Percentiles rank a stretch among this genome's conserved stretches.
Evolutionary conservation across 1,139 yeast genomes (phyloP).

Genomic region (Pichia sp.): DNA sequence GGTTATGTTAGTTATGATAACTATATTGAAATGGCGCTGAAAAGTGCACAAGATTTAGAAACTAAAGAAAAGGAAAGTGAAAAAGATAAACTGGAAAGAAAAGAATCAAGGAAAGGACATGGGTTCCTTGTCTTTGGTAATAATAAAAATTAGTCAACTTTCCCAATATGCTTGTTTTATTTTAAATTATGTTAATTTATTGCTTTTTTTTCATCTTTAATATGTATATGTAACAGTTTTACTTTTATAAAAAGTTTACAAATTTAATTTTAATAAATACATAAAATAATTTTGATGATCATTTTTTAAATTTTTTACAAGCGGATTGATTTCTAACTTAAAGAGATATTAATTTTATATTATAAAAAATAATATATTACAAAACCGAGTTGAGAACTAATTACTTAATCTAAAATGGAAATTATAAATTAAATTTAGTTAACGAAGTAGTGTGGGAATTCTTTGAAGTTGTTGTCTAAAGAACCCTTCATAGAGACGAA

Average conservation of each 20-base stretch:
- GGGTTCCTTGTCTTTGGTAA: constrained; percentile 15
- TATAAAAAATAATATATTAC: constrained; percentile 6
- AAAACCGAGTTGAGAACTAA: neutral
- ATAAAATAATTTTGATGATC: neutral
- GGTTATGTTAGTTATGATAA: constrained; percentile 27
- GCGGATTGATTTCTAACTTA: neutral
- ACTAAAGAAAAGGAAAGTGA: constrained; percentile 8
- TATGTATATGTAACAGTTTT: too few relatives aligned
- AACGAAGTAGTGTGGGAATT: constrained; percentile 89
- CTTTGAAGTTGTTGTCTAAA: constrained; percentile 82
- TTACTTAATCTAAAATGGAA: neutral
- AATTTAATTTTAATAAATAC: neutral
- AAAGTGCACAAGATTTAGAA: constrained; percentile 25
- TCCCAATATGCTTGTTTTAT: too few relatives aligned
- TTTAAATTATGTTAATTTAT: too few relatives aligned
- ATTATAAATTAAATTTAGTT: constrained; percentile 29
- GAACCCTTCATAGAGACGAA: constrained; percentile 96
- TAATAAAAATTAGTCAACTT: neutral
- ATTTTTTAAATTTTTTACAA: neutral
- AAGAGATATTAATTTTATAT: constrained; percentile 4
- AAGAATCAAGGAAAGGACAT: constrained; percentile 11
- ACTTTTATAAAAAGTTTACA: neutral
- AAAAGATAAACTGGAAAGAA: constrained; percentile 1
- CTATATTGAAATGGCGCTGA: constrained; percentile 29
- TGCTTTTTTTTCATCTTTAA: too few relatives aligned